These are phyloP conservation scores for Trichosporon sp. DNA, from an alignment of 1,284 basidiomycete genomes.

Conservation along the genomic window DNA sequence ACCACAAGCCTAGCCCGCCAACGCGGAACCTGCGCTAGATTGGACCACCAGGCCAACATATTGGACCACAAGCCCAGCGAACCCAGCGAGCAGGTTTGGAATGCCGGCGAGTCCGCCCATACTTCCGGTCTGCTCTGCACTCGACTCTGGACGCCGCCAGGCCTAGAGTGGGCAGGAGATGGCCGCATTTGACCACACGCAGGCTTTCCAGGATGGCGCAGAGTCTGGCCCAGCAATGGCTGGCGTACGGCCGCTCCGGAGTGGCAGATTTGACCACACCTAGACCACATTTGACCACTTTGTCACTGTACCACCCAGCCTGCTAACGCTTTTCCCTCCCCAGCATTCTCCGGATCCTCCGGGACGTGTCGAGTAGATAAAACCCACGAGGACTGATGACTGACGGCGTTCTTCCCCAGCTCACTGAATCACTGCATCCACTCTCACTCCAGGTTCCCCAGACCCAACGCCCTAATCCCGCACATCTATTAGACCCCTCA, in stretches of 20 bases:
- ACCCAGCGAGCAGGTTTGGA: conserved; percentile 13
- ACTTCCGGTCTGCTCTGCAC: not conserved
- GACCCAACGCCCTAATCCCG: not conserved
- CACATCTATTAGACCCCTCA: not conserved
- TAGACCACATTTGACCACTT: not conserved
- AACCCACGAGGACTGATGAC: not conserved
- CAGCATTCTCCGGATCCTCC: not conserved
- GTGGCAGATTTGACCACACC: conserved; percentile 10
- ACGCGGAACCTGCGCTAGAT: conserved; percentile 7
- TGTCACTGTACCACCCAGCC: not conserved
- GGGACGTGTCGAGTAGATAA: not conserved
- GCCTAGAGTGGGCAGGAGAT: not conserved
- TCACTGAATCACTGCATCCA: not conserved
- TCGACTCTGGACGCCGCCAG: not conserved
- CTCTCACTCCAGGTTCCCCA: not conserved
- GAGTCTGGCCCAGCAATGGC: not conserved
- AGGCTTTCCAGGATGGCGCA: not conserved
- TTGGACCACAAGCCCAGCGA: not conserved
- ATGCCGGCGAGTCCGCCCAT: not conserved
- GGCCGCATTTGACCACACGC: not conserved
- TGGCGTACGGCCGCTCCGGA: conserved; percentile 10
- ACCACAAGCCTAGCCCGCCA: not conserved
- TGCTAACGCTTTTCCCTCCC: not conserved
- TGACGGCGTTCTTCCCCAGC: not conserved
- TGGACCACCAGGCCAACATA: not conserved